Base-by-base conservation (phyloP, 2,329 filamentous ascomycete genomes). In the Cladosporium austrohemisphaericum region DNA sequence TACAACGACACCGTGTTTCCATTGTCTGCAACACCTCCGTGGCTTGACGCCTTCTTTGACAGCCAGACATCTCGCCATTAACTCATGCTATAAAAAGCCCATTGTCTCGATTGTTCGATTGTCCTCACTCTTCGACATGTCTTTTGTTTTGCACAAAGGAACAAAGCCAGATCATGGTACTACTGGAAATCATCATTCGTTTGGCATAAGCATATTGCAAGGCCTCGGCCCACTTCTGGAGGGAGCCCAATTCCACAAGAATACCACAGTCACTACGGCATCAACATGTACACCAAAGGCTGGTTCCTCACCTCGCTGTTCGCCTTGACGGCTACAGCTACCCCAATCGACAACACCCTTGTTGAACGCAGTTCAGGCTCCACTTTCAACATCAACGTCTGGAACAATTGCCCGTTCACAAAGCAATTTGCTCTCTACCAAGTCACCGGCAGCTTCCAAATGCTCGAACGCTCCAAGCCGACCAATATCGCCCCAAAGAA, bases 391-490 rank as follows among this genome's bases (percentile, higher is more conserved):
- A 44, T 64, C 38, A 52, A 58, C 36, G 52, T 63, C 49, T 50
- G 45, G 32, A 64, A 64, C 56, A 56, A 61, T 31, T 64, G 61
- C 52, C 37, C 48, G 5, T 56, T 46, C 32, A 41, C 49, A 26
- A 62, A 63, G 36, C 40, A 54, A 38, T 52, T 64, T 51, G 60
- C 49, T n/a, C 53, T 64, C 38, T 64, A 62, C 55, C 52, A 58
- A 40, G 52, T 64, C 53, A 55, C 54, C 19, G 8, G 36, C 41
- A 36, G 28, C 41, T 63, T 60, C 51, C 16, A 53, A 11, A 59
- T 64, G 58, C 26, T 56, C 37, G 33, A 60, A 18, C 56, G 50
- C 49, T 57, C 53, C 32, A 40, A 44, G 8, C 52, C 59, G 1
- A 50, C 47, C 32, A 56, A 52, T 52, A 54, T 59, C 49, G 16